Evolutionary conservation across 306 rosid genomes (phyloP).

Genomic region (Dalbergia cultrata): DNA sequence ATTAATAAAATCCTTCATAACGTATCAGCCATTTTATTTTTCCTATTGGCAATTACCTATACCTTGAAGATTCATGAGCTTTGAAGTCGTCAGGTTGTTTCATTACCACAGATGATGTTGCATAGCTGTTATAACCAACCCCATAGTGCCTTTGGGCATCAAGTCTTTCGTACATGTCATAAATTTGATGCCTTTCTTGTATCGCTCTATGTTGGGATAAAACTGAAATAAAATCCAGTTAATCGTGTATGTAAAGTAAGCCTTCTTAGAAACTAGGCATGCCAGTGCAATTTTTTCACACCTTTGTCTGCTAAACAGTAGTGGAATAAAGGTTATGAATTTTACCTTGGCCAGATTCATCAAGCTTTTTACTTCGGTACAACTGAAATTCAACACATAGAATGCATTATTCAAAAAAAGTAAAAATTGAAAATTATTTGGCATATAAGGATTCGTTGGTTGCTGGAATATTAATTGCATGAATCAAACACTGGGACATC

Average conservation of each 20-base stretch:
- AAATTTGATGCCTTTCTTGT: slow-evolving; percentile 59
- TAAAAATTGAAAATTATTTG: neutral
- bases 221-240: slow-evolving; percentile 56
- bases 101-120: slow-evolving; percentile 46
- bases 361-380: slow-evolving; percentile 94
- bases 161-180: slow-evolving; percentile 62
- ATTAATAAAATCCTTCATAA: too few species aligned
- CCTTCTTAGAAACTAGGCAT: slow-evolving; percentile 3
- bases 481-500: neutral
- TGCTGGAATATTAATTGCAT: too few species aligned
- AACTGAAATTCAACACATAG: slow-evolving; percentile 55
- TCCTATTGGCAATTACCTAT: neutral
- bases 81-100: slow-evolving; percentile 48
- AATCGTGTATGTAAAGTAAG: slow-evolving; percentile 32
- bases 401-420: neutral
- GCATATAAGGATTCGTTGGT: neutral
- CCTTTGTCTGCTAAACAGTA: too few species aligned
- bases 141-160: slow-evolving; percentile 56
- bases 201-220: slow-evolving; percentile 53
- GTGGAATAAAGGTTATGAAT: neutral
- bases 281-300: neutral
- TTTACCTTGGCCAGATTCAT: slow-evolving; percentile 87
- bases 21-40: neutral
- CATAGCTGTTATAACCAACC: slow-evolving; percentile 35
- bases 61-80: slow-evolving; percentile 61